Evolutionary conservation across 108 stramenopile genomes (phyloP).

Genomic region (Pseudonitzschia multistriata): DNA sequence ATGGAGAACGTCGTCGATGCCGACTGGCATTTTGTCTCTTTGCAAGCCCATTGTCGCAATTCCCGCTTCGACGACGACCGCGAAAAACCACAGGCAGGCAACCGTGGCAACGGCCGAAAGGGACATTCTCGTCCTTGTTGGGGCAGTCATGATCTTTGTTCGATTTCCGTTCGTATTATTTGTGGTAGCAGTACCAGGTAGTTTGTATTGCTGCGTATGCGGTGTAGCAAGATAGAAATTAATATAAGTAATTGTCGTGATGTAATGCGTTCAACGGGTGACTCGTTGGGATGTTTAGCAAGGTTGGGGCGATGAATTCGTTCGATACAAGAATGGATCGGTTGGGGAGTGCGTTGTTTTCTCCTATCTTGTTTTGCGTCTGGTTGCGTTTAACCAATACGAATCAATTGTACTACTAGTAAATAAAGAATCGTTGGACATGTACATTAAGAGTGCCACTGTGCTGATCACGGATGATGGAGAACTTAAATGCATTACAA

Average conservation of each 20-base stretch:
- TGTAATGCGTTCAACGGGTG: conserved; percentile 2
- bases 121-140: too few species aligned
- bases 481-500: too few species aligned
- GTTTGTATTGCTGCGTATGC: not conserved
- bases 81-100: not conserved
- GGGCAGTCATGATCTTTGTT: too few species aligned
- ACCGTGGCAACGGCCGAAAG: not conserved
- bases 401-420: too few species aligned
- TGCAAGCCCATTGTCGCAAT: not conserved
- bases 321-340: too few species aligned
- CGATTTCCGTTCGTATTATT: too few species aligned
- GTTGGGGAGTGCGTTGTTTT: not conserved
- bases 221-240: not conserved
- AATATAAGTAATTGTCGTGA: not conserved
- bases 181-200: not conserved
- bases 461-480: too few species aligned
- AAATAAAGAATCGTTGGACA: too few species aligned
- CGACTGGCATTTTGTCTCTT: conserved; percentile 2
- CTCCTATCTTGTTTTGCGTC: too few species aligned
- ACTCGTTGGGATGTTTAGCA: not conserved
- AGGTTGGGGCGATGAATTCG: too few species aligned
- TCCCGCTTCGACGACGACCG: not conserved
- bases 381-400: too few species aligned
- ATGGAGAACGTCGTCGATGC: not conserved
- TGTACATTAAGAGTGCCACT: too few species aligned